A percentile compares a stretch with the other conserved stretches of the same genome.
These are phyloP conservation scores for Magnusiomyces tetraspermus DNA, from an alignment of 1,139 yeast species.

Conservation along the genomic window DNA sequence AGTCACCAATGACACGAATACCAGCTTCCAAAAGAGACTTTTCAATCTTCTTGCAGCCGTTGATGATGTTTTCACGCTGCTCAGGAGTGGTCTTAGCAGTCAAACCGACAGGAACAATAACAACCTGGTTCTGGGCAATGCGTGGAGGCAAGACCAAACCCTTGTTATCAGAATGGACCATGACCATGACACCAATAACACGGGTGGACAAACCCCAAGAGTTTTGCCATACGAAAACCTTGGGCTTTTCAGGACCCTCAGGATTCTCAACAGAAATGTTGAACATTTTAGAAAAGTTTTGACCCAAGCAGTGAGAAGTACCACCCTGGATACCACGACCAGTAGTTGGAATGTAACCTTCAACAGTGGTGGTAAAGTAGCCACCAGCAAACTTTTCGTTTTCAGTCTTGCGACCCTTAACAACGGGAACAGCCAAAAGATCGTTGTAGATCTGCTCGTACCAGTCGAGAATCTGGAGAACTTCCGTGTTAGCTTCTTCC, in stretches of 20 bases:
- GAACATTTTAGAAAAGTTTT: constrained; percentile 98
- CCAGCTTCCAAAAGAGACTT: constrained; percentile 39
- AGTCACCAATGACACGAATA: constrained; percentile 74
- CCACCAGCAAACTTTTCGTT: constrained; percentile 99
- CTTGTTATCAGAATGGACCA: constrained; percentile 97
- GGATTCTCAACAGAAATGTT: constrained; percentile 93
- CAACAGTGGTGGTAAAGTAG: constrained; percentile 86
- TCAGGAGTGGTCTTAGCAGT: constrained; percentile 79
- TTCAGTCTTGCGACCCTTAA: constrained; percentile 91
- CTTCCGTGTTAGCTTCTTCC: constrained; percentile 76
- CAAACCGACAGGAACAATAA: constrained; percentile 89
- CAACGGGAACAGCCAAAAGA: constrained; percentile 92
- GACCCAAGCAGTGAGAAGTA: constrained; percentile 95
- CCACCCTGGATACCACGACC: constrained; percentile 99
- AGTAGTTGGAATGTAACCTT: constrained; percentile 94
- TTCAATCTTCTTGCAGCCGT: constrained; percentile 64
- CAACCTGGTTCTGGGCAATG: constrained; percentile 86
- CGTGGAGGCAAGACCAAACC: constrained; percentile 98
- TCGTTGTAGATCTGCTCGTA: constrained; percentile 82
- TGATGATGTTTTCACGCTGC: constrained; percentile 56
- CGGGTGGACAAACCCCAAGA: constrained; percentile 99
- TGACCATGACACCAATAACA: constrained; percentile 97
- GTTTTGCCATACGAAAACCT: constrained; percentile 86
- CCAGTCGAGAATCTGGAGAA: constrained; percentile 72
- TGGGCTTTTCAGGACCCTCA: constrained; percentile 62